These are phyloP conservation scores for Xerocomus nothofagi DNA, from an alignment of 1,284 basidiomycete species.

Conservation along the genomic window DNA sequence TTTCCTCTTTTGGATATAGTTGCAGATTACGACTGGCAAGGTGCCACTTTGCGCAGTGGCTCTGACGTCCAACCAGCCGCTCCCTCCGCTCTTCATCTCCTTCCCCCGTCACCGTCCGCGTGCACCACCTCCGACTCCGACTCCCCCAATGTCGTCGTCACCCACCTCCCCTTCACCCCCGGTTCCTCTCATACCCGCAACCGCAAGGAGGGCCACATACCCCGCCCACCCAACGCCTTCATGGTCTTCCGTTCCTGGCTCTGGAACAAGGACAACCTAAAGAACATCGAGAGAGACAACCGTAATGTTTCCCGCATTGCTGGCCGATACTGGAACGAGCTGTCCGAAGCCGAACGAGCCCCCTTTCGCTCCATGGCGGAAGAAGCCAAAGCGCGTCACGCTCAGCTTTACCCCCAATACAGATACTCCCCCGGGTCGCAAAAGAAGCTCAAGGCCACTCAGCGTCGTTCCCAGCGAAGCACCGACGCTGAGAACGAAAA, in stretches of 20 bases:
- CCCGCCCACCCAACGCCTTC: conserved; percentile 82
- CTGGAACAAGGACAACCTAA: conserved; percentile 50
- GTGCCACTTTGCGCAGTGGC: conserved; percentile 12
- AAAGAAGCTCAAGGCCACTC: conserved; percentile 26
- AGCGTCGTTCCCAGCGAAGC: conserved; percentile 31
- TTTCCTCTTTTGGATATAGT: conserved; percentile 34
- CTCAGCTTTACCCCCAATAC: conserved; percentile 53
- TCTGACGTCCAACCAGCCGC: conserved; percentile 10
- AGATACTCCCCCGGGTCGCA: conserved; percentile 48
- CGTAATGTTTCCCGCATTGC: conserved; percentile 53
- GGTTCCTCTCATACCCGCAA: conserved; percentile 44
- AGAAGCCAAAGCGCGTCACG: conserved; percentile 50
- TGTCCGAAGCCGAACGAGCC: conserved; percentile 36
- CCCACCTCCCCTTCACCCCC: conserved; percentile 32
- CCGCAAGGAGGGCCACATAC: conserved; percentile 50
- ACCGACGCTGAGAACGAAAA: conserved; percentile 37
- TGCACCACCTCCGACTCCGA: conserved; percentile 17
- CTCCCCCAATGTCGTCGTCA: conserved; percentile 19
- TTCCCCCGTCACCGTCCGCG: conserved; percentile 20
- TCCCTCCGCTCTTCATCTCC: not conserved
- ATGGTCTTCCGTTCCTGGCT: conserved; percentile 78
- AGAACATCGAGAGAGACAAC: conserved; percentile 46
- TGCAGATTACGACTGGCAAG: conserved; percentile 27
- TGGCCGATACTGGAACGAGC: conserved; percentile 43
- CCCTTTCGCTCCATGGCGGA: conserved; percentile 47